Percentiles rank a stretch among this genome's conserved stretches.
These are phyloP conservation scores for Talaromyces sp. DNA, from an alignment of 2,329 filamentous ascomycete species.

Conservation along the genomic window DNA sequence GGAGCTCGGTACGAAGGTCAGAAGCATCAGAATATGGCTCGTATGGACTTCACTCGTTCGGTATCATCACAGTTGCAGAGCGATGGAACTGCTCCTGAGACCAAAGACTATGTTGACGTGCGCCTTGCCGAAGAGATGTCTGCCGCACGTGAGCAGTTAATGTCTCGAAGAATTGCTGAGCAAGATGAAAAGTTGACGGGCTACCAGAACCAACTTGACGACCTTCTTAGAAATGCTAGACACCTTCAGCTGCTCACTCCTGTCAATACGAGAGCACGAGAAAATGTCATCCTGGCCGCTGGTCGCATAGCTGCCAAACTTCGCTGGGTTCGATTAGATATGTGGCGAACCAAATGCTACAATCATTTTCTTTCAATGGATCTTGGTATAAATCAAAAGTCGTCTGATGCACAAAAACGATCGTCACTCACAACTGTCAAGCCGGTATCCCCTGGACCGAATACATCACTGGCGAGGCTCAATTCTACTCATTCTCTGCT, in stretches of 20 bases:
- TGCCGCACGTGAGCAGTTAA: constrained; percentile 74
- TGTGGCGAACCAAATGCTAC: constrained; percentile 89
- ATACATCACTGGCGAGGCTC: constrained; percentile 14
- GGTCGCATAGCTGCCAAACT: constrained; percentile 81
- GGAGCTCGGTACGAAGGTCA: constrained; percentile 84
- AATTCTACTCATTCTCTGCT: constrained; percentile 25
- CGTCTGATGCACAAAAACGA: constrained; percentile 11
- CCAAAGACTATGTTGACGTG: constrained; percentile 57
- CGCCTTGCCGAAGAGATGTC: constrained; percentile 86
- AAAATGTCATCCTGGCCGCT: constrained; percentile 79
- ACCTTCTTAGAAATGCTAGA: constrained; percentile 79
- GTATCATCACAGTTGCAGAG: constrained; percentile 62
- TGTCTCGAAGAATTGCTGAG: constrained; percentile 78
- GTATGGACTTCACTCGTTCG: constrained; percentile 60
- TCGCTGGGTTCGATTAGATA: constrained; percentile 91
- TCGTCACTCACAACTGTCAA: constrained; percentile 14
- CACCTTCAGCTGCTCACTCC: constrained; percentile 87
- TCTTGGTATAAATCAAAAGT: constrained; percentile 67
- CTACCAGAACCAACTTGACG: constrained; percentile 74
- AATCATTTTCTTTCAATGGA: constrained; percentile 83
- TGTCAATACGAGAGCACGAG: constrained; percentile 84
- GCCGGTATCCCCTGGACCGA: constrained; percentile 23
- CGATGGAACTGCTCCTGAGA: constrained; percentile 52
- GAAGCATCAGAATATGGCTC: constrained; percentile 52
- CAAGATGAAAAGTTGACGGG: constrained; percentile 73